Base-by-base conservation (phyloP, 306 rosid genomes). In the Oemleria cerasiformis region DNA sequence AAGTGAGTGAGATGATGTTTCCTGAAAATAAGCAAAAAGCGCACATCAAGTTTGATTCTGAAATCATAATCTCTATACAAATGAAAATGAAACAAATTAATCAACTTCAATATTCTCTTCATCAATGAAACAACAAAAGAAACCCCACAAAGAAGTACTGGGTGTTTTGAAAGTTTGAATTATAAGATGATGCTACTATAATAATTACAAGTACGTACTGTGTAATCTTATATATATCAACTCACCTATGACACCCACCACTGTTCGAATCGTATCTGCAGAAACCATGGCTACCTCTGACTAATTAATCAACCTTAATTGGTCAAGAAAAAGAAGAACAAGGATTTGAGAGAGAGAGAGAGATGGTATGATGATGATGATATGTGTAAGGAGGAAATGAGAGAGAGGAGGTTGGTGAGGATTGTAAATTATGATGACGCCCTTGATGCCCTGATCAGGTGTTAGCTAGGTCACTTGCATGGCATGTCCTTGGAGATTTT, bases 191-290 rank as follows among this genome's bases (percentile, higher is more conserved):
- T 25, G 30, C 30, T 25, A 25, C 30, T 25, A 25, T 25, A 25
- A 25, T 25, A 25, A 25, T 25, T 25, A 25, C 30, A 2, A 25
- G 30, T 25, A 25, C 30, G 30, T 25, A 25, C 30, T 25, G 30
- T 25, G 2, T 25, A 25, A 25, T 25, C 30, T 25, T 25, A 25
- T 25, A 25, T 25, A 25, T 25, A 25, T 25, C 19, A 51, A 68
- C 78, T 6, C 7, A 89, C 99, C 99, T 71, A 85, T 19, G 57
- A 89, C 71, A 39, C 99, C 99, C 15, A 95, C 82, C 1, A 67
- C 72, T 0, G 88, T 91, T 67, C 97, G 84, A 76, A 82, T 87
- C 71, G 84, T 67, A 45, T 88, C 88, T 55, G 92, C 59, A 73
- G 96, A 72, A 77, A 84, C 39, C 99, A 94, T 94, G 80, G 76